Percentiles rank a stretch among this genome's conserved stretches.
Evolutionary conservation across 345 rosid genomes (phyloP).

Genomic region (Citrus sinensis): DNA sequence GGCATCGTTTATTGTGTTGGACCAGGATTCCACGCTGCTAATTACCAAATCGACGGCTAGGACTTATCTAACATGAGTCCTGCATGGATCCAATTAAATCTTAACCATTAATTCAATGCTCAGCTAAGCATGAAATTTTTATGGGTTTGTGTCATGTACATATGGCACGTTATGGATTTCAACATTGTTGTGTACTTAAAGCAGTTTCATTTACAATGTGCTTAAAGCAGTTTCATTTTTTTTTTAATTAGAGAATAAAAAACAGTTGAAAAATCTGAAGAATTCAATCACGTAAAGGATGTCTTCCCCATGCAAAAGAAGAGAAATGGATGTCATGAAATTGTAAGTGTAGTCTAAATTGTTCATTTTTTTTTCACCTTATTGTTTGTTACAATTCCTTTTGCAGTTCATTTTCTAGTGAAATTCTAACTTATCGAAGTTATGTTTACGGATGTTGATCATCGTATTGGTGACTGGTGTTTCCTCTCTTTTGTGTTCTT

Average conservation of each 20-base stretch:
- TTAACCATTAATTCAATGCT: too few relatives aligned
- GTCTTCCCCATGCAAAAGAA: slow-evolving; percentile 40
- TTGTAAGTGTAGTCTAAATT: slow-evolving; percentile 13
- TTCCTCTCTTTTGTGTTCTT: neutral
- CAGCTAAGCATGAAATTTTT: too few relatives aligned
- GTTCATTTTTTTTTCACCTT: neutral
- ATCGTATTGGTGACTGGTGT: neutral
- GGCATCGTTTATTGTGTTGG: too few relatives aligned
- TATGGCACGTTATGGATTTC: neutral
- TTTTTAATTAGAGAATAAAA: neutral
- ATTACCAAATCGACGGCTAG: too few relatives aligned
- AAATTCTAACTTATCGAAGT: neutral
- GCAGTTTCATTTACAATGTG: too few relatives aligned
- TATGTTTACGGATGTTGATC: neutral
- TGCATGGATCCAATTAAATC: too few relatives aligned
- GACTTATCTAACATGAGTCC: too few relatives aligned
- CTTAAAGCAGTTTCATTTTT: neutral
- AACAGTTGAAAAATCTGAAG: neutral
- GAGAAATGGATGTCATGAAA: slow-evolving; percentile 44
- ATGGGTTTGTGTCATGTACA: too few relatives aligned
- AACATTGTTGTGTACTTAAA: neutral
- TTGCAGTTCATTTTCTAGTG: neutral
- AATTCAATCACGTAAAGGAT: slow-evolving; percentile 9
- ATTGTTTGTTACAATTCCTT: neutral
- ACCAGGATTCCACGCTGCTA: too few relatives aligned